A percentile compares a stretch with the other conserved stretches of the same genome.
These are phyloP conservation scores for Pseudozyma thailandica DNA, from an alignment of 1,284 basidiomycete species.

Conservation along the genomic window DNA sequence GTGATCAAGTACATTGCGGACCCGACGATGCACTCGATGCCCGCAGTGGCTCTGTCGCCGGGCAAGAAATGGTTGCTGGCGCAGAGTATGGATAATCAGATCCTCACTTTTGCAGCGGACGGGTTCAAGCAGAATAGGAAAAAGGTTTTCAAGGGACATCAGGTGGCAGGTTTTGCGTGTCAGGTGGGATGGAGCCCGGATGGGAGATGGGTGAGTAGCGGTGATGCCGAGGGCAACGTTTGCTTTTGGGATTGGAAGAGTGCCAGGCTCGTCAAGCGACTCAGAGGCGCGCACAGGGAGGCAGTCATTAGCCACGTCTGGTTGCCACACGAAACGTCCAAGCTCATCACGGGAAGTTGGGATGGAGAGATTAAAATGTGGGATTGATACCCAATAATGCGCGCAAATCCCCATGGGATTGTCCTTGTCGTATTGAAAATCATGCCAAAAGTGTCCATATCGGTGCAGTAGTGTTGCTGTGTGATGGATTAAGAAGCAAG, in stretches of 20 bases:
- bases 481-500: constrained; percentile 12
- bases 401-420: neutral
- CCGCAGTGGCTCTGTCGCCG: constrained; percentile 92
- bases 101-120: constrained; percentile 94
- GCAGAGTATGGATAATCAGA: constrained; percentile 97
- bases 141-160: constrained; percentile 96
- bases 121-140: constrained; percentile 95
- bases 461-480: too few species aligned
- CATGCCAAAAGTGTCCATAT: too few species aligned
- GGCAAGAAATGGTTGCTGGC: constrained; percentile 95
- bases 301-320: constrained; percentile 97
- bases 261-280: constrained; percentile 84
- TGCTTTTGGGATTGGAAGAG: constrained; percentile 99
- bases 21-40: constrained; percentile 99
- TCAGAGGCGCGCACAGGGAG: constrained; percentile 84
- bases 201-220: constrained; percentile 95
- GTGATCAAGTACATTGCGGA: constrained; percentile 99
- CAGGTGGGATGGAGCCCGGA: constrained; percentile 97
- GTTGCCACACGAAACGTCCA: constrained; percentile 92
- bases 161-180: constrained; percentile 94
- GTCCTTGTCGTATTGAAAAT: neutral
- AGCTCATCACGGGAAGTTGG: constrained; percentile 95
- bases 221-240: constrained; percentile 91
- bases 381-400: constrained; percentile 66
- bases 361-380: constrained; percentile 96